Percentiles rank a stretch among this genome's conserved stretches.
Conservation (phyloP, 805 yeast genomes). For the Kodamaea neixiangensis region DNA sequence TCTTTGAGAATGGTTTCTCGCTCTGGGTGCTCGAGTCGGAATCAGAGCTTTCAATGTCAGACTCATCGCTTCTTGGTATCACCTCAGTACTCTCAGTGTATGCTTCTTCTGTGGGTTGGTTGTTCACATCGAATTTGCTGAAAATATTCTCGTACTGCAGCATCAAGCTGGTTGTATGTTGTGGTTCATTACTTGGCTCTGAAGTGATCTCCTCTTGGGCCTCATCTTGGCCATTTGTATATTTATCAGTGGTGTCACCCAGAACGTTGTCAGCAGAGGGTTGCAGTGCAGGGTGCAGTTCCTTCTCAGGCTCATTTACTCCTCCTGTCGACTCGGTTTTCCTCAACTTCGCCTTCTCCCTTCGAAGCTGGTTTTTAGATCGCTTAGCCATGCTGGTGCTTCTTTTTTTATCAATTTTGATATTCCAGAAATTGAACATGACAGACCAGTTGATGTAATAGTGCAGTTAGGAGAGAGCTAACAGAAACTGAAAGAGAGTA, state of each 20-base stretch:
- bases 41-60: conserved; percentile 24
- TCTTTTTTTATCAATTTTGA: no score
- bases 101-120: background rate
- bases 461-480: no score
- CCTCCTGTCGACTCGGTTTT: conserved; percentile 17
- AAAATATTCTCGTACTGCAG: background rate
- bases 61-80: conserved; percentile 7
- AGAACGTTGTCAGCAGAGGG: background rate
- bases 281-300: background rate
- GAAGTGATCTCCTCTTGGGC: background rate
- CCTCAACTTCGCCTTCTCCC: conserved; percentile 46
- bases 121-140: conserved; percentile 10
- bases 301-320: background rate
- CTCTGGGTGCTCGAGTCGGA: conserved; percentile 10
- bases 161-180: background rate
- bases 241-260: background rate
- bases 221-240: background rate
- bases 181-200: background rate
- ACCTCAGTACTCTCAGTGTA: background rate
- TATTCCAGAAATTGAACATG: no score
- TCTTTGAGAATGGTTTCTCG: conserved; percentile 38
- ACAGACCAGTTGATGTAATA: no score
- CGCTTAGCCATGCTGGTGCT: conserved; percentile 25
- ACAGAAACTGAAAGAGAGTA: no score
- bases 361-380: conserved; percentile 54